Base-by-base conservation (phyloP, 2,329 filamentous ascomycete species). In the Lecanosticta acicola region DNA sequence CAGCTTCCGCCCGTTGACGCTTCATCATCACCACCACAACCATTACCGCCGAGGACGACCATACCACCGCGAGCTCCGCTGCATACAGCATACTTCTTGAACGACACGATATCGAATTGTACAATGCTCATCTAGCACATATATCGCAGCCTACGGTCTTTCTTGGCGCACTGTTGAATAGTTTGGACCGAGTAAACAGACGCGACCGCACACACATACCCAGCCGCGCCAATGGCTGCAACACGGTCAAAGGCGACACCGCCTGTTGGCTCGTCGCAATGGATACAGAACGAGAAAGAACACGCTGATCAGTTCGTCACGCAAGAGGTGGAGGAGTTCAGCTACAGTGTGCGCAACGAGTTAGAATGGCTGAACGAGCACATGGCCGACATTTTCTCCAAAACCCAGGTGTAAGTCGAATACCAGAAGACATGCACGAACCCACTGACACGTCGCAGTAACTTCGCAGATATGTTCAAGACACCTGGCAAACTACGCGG, bases 361-460 rank as follows among this genome's bases (percentile, higher is more conserved):
- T 74, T 97, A 62, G 90, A 97, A 65, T 98, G 93, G 93, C 75
- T 98, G 59, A 97, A 98, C 63, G 93, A 97, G 71, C 93, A 98
- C 67, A 96, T 98, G 91, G 81, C 81, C 40, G 88, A 94, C 53
- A 87, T 98, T 61, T 94, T 97, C 66, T 84, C 83, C 60, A 82
- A 84, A 59, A 85, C 89, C 62, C 81, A 90, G 69, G 80, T 89
- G 93, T 96, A 79, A 61, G 85, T 46, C 14, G 24, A 19, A 21
- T 20, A 3, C 18, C 3, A 8, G 7, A n/a, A 11, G 29, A 18
- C 2, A n/a, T 20, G 20, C 41, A 32, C 46, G 42, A 53, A 33
- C 7, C 32, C 39, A 44, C 63, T 70, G 45, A 70, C 51, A 11
- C n/a, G 8, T 24, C 19, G 19, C 59, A 97, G 93, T 52, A 91